phyloP scores from a whole-genome alignment of 805 yeast species.

The Teunomyces pallodes region DNA sequence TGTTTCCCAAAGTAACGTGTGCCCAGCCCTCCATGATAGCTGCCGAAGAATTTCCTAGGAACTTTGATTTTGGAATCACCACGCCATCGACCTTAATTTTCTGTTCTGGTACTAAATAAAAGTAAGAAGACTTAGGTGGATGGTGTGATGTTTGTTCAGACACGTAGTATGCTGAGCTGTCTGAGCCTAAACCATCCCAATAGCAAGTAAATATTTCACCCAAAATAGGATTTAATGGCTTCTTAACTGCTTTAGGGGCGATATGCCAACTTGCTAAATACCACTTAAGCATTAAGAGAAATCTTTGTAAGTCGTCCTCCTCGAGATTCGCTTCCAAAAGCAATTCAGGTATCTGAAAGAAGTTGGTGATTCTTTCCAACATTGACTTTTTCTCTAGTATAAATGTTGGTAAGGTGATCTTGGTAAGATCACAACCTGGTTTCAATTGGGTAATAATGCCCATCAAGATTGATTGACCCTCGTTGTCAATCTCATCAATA shows the following conservation, averaged over 20 bases:
- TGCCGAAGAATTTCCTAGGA: constrained; percentile 94
- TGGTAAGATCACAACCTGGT: constrained; percentile 86
- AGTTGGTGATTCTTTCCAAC: constrained; percentile 93
- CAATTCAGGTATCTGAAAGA: constrained; percentile 74
- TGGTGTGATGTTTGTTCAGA: constrained; percentile 97
- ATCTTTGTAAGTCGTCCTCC: constrained; percentile 62
- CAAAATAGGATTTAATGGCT: constrained; percentile 91
- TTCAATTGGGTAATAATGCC: constrained; percentile 88
- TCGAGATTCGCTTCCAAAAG: constrained; percentile 64
- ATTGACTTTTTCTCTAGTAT: constrained; percentile 92
- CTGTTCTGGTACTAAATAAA: constrained; percentile 78
- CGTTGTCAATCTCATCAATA: constrained; percentile 87
- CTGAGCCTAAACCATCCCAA: constrained; percentile 81
- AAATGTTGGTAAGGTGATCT: constrained; percentile 93
- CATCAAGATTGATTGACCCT: constrained; percentile 81
- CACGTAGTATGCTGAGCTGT: constrained; percentile 71
- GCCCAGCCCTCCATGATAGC: constrained; percentile 95
- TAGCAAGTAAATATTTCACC: constrained; percentile 90
- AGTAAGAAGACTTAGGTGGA: constrained; percentile 96
- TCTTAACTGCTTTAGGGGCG: constrained; percentile 97
- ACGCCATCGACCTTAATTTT: constrained; percentile 87
- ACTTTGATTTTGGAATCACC: constrained; percentile 80
- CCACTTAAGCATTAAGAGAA: constrained; percentile 77
- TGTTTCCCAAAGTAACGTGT: constrained; percentile 63
- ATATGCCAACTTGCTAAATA: constrained; percentile 96